A percentile compares a stretch with the other conserved stretches of the same genome.
Evolutionary conservation across 2,329 filamentous ascomycete genomes (phyloP).

Genomic region (Aspergillus costaricaensis): DNA sequence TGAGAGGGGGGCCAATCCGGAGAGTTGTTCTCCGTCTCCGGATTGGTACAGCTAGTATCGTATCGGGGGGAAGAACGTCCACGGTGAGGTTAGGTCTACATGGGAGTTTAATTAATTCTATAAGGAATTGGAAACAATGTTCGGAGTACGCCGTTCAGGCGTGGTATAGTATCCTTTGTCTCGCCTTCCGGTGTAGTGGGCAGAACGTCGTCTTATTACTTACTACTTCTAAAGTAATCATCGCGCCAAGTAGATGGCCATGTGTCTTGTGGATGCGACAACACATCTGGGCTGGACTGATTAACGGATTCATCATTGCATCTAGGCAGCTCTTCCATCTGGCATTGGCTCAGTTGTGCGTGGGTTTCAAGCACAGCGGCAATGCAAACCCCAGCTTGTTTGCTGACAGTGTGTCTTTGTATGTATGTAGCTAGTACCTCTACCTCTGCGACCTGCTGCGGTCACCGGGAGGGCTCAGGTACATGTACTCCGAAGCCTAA

Average conservation of each 20-base stretch:
- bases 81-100: neutral
- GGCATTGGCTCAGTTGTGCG: neutral
- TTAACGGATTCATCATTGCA: neutral
- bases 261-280: conserved; percentile 8
- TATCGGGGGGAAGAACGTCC: neutral
- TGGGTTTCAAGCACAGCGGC: neutral
- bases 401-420: neutral
- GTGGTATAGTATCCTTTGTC: neutral
- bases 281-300: neutral
- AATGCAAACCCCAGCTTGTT: neutral
- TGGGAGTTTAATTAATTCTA: too few species aligned
- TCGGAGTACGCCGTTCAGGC: neutral
- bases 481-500: neutral
- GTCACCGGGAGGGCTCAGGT: neutral
- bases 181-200: conserved; percentile 4
- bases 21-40: conserved; percentile 11
- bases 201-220: neutral
- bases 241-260: neutral
- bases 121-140: neutral
- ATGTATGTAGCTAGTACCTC: neutral
- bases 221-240: neutral
- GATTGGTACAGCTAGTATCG: conserved; percentile 1
- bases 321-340: neutral
- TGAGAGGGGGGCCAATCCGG: neutral
- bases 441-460: neutral